Base-by-base conservation (phyloP, 75 land plant species). In the Picea glauca region DNA sequence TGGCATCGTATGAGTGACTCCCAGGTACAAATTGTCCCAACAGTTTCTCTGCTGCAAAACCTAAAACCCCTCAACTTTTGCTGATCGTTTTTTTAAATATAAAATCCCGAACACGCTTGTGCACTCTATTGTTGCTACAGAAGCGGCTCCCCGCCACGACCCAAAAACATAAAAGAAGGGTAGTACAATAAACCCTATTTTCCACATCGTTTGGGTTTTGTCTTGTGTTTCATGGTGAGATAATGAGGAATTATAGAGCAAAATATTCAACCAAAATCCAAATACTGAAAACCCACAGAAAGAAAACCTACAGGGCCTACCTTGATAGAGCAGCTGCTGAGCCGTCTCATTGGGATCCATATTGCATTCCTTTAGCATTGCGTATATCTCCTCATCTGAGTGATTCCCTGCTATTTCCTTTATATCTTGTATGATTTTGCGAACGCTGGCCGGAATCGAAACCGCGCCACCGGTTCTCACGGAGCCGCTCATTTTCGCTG, bases 341-440 rank as follows among this genome's bases (percentile, higher is more conserved):
- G 80, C 83, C 58, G 95, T 87, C 32, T 93, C 95, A 65, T 93
- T 87, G 80, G 93, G 93, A 87, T 93, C 95, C 90, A 87, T 93
- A 58, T 80, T 76, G 78, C 91, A 93, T 72, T 93, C 95, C 73
- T 84, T 89, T 54, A 93, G 91, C 91, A 91, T 89, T 78, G 95
- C 93, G 75, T 91, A 91, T 58, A 93, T 84, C 85, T 93, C 95
- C 17, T 91, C 95, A 20, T 93, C 95, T 58, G 67, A 84, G 81
- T 88, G 87, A 60, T 86, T 83, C 2, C 83, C 84, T n/a, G 88
- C 87, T 77, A 88, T 86, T 84, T 91, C 95, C 78, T 80, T 88
- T 12, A 93, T 81, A 65, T 76, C 79, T 58, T 81, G 87, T 60
- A 93, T 85, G 77, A 77, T 85, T 77, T 83, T 85, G 78, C 82